These are phyloP conservation scores for Tolypocladium album DNA, from an alignment of 2,329 filamentous ascomycete genomes.

Conservation along the genomic window DNA sequence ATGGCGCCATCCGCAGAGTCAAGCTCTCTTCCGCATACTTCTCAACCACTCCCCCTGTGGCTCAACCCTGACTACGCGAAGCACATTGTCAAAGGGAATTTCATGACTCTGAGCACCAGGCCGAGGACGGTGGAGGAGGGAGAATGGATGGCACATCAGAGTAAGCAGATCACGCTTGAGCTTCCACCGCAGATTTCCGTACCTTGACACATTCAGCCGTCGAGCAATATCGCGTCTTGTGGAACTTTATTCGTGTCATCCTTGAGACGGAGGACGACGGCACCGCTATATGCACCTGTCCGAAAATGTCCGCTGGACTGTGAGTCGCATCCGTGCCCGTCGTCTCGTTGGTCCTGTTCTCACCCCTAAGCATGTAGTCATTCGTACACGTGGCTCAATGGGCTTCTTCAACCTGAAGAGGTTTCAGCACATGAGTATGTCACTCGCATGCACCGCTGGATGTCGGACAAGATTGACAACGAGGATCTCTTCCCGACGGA, in stretches of 20 bases:
- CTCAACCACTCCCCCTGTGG: neutral
- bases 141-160: neutral
- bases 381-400: neutral
- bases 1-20: neutral
- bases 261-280: neutral
- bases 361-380: conserved; percentile 12
- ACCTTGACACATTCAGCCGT: neutral
- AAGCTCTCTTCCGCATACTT: neutral
- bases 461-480: conserved; percentile 83
- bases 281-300: neutral
- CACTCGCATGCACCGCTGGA: conserved; percentile 87
- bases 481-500: conserved; percentile 77
- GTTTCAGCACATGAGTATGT: conserved; percentile 85
- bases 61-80: neutral
- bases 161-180: neutral
- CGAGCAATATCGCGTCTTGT: neutral
- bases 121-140: neutral
- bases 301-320: neutral
- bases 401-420: conserved; percentile 61
- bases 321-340: neutral
- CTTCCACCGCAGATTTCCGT: neutral
- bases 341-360: neutral
- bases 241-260: neutral
- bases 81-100: neutral
- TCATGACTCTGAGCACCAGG: neutral